phyloP scores from a whole-genome alignment of 2,329 filamentous ascomycete genomes.

The Colletotrichum sp. region DNA sequence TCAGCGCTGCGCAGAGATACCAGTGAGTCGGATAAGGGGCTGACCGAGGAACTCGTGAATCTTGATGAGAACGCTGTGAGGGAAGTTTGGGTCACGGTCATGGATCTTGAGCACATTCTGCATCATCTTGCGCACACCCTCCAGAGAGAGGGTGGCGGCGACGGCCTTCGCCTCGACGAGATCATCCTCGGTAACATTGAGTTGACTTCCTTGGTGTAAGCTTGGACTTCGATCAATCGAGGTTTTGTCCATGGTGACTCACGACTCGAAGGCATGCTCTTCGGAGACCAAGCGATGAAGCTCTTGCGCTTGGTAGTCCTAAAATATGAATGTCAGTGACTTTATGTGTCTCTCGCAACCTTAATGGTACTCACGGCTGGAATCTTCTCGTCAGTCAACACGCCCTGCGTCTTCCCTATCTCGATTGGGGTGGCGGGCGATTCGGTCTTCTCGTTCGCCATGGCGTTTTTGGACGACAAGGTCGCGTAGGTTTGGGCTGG shows the following conservation, averaged over 20 bases:
- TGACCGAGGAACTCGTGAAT: constrained; percentile 44
- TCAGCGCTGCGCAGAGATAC: background rate
- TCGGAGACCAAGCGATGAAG: constrained; percentile 7
- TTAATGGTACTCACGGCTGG: background rate
- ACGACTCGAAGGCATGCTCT: constrained; percentile 15
- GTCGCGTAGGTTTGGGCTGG: background rate
- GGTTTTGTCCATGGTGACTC: background rate
- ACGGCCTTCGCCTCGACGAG: constrained; percentile 46
- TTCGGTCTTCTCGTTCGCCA: constrained; percentile 16
- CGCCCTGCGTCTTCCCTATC: constrained; percentile 1
- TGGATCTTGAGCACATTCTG: constrained; percentile 42
- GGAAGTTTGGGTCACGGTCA: constrained; percentile 48
- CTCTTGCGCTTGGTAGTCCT: background rate
- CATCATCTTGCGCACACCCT: constrained; percentile 41
- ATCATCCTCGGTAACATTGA: constrained; percentile 46
- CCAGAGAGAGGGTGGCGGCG: constrained; percentile 36
- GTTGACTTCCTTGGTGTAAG: constrained; percentile 9
- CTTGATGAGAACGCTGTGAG: constrained; percentile 40
- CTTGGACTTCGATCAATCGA: too few species aligned
- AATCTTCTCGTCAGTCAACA: constrained; percentile 16
- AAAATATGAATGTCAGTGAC: background rate
- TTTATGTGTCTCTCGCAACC: background rate
- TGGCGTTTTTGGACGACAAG: background rate
- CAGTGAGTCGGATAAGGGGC: constrained; percentile 32
- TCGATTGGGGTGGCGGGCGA: constrained; percentile 5